phyloP scores from a whole-genome alignment of 2,329 filamentous ascomycete genomes.

The Colletotrichum tofieldiae region DNA sequence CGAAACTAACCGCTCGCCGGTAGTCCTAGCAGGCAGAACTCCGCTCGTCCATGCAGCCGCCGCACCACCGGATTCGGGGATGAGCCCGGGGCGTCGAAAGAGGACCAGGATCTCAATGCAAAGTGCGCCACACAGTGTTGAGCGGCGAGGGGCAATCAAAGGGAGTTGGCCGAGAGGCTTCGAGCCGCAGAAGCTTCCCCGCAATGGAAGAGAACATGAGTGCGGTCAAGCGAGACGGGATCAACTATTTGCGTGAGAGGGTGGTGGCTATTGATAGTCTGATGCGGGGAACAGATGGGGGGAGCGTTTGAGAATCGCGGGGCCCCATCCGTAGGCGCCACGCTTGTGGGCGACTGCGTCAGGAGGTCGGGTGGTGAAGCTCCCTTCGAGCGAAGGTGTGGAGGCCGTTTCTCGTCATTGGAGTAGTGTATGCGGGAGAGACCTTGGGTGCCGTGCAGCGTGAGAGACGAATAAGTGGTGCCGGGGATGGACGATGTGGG shows the following conservation, averaged over 20 bases:
- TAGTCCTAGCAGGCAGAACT: constrained; percentile 13
- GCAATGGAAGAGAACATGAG: constrained; percentile 16
- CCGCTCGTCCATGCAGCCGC: constrained; percentile 39
- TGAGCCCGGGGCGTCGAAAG: constrained; percentile 24
- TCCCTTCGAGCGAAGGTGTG: constrained; percentile 43
- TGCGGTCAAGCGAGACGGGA: constrained; percentile 10
- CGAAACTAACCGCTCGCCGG: constrained; percentile 9
- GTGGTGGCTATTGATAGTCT: constrained; percentile 27
- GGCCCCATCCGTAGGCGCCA: constrained; percentile 26
- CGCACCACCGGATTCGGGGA: constrained; percentile 28
- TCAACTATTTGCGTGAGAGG: constrained; percentile 25
- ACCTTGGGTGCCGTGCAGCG: neutral
- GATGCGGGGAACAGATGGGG: constrained; percentile 33
- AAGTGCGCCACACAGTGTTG: constrained; percentile 17
- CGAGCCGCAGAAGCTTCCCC: constrained; percentile 33
- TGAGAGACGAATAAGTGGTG: constrained; percentile 10
- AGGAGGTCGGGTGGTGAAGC: constrained; percentile 26
- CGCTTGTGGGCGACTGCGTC: constrained; percentile 25
- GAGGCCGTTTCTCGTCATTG: constrained; percentile 22
- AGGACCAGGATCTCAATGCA: constrained; percentile 5
- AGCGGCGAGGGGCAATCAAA: neutral
- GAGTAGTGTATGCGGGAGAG: constrained; percentile 1
- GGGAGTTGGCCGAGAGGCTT: constrained; percentile 20
- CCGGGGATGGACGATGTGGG: constrained; percentile 23
- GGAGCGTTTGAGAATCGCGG: constrained; percentile 39